Evolutionary conservation across 2,329 filamentous ascomycete species (phyloP).

Genomic region (Hypoxylon sp.): DNA sequence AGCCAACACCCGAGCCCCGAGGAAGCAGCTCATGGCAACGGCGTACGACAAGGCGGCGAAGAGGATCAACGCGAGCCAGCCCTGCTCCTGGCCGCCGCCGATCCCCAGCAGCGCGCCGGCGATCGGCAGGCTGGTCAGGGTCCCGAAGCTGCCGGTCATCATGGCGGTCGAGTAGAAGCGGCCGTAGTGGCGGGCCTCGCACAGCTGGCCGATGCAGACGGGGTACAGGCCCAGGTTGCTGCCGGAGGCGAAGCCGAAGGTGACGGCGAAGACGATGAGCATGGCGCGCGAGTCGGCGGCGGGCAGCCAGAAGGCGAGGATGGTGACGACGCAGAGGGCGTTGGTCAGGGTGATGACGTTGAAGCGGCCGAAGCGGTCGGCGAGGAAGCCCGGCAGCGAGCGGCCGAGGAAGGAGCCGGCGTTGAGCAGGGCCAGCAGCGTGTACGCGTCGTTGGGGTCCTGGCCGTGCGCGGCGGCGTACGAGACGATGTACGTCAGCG

Average conservation of each 20-base stretch:
- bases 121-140: constrained; percentile 61
- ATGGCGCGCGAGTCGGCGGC: constrained; percentile 65
- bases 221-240: constrained; percentile 82
- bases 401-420: constrained; percentile 82
- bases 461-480: constrained; percentile 73
- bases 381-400: constrained; percentile 79
- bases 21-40: constrained; percentile 49
- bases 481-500: constrained; percentile 47
- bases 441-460: constrained; percentile 72
- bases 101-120: constrained; percentile 54
- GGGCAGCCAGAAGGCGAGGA: constrained; percentile 80
- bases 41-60: constrained; percentile 49
- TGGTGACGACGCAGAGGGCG: constrained; percentile 63
- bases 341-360: constrained; percentile 82
- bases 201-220: constrained; percentile 85
- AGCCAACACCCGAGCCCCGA: constrained; percentile 46
- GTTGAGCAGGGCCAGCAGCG: constrained; percentile 84
- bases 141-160: constrained; percentile 81
- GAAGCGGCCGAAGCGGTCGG: constrained; percentile 82
- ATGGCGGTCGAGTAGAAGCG: constrained; percentile 82
- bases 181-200: constrained; percentile 80
- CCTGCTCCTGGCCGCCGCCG: constrained; percentile 39
- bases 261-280: constrained; percentile 74
- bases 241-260: constrained; percentile 85
- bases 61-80: constrained; percentile 47